Evolutionary conservation across 768 basidiomycete species (phyloP), one percentile per base, ranked within the genome.

Genomic region (Lentinula raphanica): DNA sequence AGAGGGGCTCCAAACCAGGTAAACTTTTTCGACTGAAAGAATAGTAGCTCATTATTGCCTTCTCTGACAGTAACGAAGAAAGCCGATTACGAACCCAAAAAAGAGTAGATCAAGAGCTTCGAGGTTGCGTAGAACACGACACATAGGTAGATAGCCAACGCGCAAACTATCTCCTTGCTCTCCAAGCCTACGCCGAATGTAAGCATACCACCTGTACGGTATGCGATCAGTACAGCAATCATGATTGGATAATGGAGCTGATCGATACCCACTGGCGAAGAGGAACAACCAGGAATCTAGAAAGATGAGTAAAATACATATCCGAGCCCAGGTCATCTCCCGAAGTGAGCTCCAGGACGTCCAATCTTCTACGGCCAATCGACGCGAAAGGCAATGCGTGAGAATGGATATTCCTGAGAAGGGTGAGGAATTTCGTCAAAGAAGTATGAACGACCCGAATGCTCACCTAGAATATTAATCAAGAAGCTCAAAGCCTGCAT

Each of bases 221-320:
- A 4, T 19, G 17, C 21, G 7, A 27, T 49, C 4, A 3, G 45
- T 25, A 27, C 27, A 27, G 9, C 9, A 4, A 27, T 23, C 23
- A 28, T 49, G 9, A 0, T 49, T 28, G 19, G 21, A 5, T 27
- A 46, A 49, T 9, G 11, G 3, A 5, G 1, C n/a, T 6, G 21
- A 40, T 13, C n/a, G 8, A 15, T 2, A 45, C 54, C 32, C 31
- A 56, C 54, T 56, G 13, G 54, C 19, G 40, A 44, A 56, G 27
- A 56, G 44, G n/a, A 56, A 56, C 28, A 56, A 35, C 54, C 54
- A 56, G 3, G 54, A 56, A 19, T 56, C 54, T 1, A 56, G 2
- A 27, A 56, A 56, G 8, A 56, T 40, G 27, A 56, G 54, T 23
- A 46, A 19, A 31, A 31, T 32, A 23, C 40, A 46, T 3, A 45